Evolutionary conservation across 2,329 filamentous ascomycete genomes (phyloP).

Genomic region (Fusarium zealandicum): DNA sequence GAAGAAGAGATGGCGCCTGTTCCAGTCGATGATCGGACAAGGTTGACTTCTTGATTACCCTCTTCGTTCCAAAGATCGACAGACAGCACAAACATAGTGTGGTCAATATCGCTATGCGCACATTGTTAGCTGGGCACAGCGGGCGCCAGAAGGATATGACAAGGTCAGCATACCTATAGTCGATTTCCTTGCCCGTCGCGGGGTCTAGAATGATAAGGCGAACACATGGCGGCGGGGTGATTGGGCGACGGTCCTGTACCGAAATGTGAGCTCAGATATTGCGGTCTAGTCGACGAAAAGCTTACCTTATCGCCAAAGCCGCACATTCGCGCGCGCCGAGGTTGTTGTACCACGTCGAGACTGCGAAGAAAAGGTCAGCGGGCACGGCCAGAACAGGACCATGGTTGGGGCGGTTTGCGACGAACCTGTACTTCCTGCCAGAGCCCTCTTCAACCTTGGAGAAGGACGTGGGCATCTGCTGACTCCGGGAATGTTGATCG

Average conservation of each 20-base stretch:
- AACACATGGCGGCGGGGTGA: slow-evolving; percentile 94
- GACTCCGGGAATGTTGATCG: slow-evolving; percentile 25
- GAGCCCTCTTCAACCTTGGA: slow-evolving; percentile 47
- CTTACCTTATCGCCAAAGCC: slow-evolving; percentile 96
- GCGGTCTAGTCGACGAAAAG: slow-evolving; percentile 8
- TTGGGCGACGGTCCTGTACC: slow-evolving; percentile 84
- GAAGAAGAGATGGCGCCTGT: slow-evolving; percentile 82
- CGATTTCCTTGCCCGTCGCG: slow-evolving; percentile 78
- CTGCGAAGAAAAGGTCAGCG: slow-evolving; percentile 49
- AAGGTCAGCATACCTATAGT: slow-evolving; percentile 72
- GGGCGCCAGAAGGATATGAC: neutral
- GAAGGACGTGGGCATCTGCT: slow-evolving; percentile 38
- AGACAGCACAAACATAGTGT: slow-evolving; percentile 62
- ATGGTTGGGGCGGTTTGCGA: neutral
- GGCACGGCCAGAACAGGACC: neutral
- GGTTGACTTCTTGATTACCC: slow-evolving; percentile 69
- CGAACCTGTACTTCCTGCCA: slow-evolving; percentile 48
- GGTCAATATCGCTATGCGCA: slow-evolving; percentile 46
- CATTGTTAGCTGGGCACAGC: slow-evolving; percentile 7
- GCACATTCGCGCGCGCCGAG: slow-evolving; percentile 94
- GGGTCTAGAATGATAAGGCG: slow-evolving; percentile 80
- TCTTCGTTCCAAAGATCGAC: slow-evolving; percentile 74
- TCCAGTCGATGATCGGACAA: slow-evolving; percentile 69
- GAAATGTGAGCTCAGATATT: slow-evolving; percentile 9
- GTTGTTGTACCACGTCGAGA: slow-evolving; percentile 87